A percentile compares a stretch with the other conserved stretches of the same genome.
Evolutionary conservation across 208 protist species (phyloP).

Genomic region (Acanthamoeba royreba): DNA sequence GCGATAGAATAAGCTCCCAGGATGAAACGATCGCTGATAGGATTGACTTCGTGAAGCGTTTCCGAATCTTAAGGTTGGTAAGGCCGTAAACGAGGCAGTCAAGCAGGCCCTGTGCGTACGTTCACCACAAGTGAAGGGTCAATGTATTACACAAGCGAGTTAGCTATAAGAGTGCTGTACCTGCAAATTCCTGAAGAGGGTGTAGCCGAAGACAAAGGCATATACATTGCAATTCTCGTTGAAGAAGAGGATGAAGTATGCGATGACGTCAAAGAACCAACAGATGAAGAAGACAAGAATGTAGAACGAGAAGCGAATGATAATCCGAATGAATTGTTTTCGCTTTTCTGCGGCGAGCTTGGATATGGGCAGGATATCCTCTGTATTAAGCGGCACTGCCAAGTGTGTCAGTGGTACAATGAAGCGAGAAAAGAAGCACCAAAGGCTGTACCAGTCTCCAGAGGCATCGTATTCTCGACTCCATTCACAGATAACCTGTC

Average conservation of each 20-base stretch:
- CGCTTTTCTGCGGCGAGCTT: background rate
- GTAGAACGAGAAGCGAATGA: constrained; percentile 4
- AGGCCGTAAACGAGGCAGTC: constrained; percentile 9
- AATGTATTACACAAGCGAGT: background rate
- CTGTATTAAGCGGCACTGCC: no score
- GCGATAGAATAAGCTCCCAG: background rate
- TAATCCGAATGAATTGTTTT: background rate
- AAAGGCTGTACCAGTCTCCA: no score
- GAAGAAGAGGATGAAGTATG: constrained; percentile 24
- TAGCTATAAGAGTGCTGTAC: background rate
- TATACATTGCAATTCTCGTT: background rate
- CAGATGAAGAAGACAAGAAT: constrained; percentile 27
- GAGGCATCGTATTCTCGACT: no score
- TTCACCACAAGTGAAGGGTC: background rate
- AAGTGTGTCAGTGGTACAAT: no score
- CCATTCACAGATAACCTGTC: no score
- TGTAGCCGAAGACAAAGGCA: background rate
- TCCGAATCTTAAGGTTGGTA: background rate
- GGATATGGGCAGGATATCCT: background rate
- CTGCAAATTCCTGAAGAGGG: background rate
- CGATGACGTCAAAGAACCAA: constrained; percentile 14
- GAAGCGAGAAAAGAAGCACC: no score
- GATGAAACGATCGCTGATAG: background rate
- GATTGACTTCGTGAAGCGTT: background rate
- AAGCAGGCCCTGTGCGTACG: background rate